A percentile compares a stretch with the other conserved stretches of the same genome.
Conservation (phyloP, 116 monocot species). For the Posidonia oceanica region DNA sequence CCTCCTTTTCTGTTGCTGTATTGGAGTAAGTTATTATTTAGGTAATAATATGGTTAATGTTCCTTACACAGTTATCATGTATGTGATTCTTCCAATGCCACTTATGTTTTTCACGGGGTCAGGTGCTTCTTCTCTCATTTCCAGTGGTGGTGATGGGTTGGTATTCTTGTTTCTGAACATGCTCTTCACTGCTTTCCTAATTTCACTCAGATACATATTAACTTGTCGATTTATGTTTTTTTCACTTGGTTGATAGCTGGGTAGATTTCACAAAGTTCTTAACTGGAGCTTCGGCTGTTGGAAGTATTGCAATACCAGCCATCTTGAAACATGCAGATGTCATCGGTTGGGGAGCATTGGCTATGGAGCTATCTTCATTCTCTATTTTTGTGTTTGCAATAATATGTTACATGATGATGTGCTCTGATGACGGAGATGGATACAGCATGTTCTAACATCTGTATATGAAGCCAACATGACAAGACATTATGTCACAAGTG, state of each 20-base stretch:
- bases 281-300: slow-evolving; percentile 71
- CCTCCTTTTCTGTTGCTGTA: background rate
- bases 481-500: slow-evolving; percentile 1
- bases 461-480: background rate
- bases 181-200: background rate
- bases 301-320: slow-evolving; percentile 86
- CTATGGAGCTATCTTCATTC: slow-evolving; percentile 89
- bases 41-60: background rate
- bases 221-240: slow-evolving; percentile 3
- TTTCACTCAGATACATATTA: background rate
- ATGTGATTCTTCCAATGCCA: slow-evolving; percentile 90
- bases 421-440: slow-evolving; percentile 23
- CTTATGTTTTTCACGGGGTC: slow-evolving; percentile 62
- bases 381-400: slow-evolving; percentile 53
- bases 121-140: slow-evolving; percentile 46
- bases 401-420: slow-evolving; percentile 39
- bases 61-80: slow-evolving; percentile 52
- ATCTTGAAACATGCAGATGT: slow-evolving; percentile 83
- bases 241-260: slow-evolving; percentile 38
- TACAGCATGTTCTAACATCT: slow-evolving; percentile 33
- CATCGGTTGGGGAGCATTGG: slow-evolving; percentile 77
- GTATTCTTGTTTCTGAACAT: slow-evolving; percentile 4
- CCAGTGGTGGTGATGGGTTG: slow-evolving; percentile 37
- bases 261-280: slow-evolving; percentile 74
- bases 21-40: background rate